Evolutionary conservation across 2,329 filamentous ascomycete genomes (phyloP).

Genomic region (Ophiosphaerella korrae): DNA sequence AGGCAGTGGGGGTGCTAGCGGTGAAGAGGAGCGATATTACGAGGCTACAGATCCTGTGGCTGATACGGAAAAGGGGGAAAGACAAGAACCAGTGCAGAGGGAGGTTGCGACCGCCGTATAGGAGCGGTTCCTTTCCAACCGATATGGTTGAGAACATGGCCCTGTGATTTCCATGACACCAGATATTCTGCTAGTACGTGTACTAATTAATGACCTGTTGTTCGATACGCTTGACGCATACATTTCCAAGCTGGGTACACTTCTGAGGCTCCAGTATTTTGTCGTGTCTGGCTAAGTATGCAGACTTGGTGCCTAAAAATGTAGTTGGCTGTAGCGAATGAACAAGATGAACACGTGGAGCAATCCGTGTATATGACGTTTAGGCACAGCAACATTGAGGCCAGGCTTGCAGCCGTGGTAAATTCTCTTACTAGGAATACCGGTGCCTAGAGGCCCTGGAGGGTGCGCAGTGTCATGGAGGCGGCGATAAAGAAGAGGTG

Average conservation of each 20-base stretch:
- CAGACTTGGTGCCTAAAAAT: neutral
- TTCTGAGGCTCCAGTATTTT: too few relatives aligned
- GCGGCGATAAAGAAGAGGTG: conserved; percentile 4
- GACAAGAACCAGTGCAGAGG: conserved; percentile 15
- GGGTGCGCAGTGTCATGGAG: neutral
- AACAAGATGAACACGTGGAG: neutral
- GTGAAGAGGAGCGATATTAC: conserved; percentile 21
- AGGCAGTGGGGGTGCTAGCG: conserved; percentile 28
- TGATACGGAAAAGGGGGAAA: conserved; percentile 36
- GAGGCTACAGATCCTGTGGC: conserved; percentile 34
- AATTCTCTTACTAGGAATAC: neutral
- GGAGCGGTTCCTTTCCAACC: conserved; percentile 1
- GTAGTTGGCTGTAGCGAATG: too few relatives aligned
- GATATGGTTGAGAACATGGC: neutral
- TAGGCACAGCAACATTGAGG: neutral
- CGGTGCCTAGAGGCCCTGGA: conserved; percentile 13
- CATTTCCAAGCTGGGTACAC: neutral
- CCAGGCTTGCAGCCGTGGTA: neutral
- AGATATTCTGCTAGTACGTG: conserved; percentile 12
- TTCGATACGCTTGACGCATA: conserved; percentile 1
- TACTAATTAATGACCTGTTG: conserved; percentile 28
- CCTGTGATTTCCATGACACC: neutral
- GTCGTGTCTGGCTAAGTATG: neutral
- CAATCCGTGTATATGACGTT: neutral
- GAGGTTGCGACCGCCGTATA: conserved; percentile 15